These are phyloP conservation scores for Phytophthora tentaculata DNA, from an alignment of 352 stramenopile species.

Conservation along the genomic window DNA sequence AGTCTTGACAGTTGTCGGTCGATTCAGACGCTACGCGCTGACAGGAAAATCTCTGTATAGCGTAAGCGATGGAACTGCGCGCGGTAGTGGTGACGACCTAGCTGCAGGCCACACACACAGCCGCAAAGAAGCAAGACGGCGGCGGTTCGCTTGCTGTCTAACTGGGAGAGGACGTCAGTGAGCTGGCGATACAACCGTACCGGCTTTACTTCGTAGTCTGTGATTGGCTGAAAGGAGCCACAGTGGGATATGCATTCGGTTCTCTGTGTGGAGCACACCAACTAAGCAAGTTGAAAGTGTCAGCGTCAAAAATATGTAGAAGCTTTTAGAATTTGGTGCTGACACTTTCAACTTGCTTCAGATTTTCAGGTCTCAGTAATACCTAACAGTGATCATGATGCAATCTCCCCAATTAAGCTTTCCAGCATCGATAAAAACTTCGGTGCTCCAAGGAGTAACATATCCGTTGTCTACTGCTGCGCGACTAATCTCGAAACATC, in stretches of 20 bases:
- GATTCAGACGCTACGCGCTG: constrained; percentile 9
- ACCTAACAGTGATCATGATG: too few species aligned
- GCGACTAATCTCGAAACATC: too few species aligned
- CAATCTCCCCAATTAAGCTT: too few species aligned
- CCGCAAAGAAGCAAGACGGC: not conserved
- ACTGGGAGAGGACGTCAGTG: constrained; percentile 21
- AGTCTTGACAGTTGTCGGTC: constrained; percentile 22
- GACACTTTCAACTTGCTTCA: too few species aligned
- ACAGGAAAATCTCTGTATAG: constrained; percentile 2
- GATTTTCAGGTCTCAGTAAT: too few species aligned
- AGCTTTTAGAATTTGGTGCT: too few species aligned
- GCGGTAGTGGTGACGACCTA: not conserved
- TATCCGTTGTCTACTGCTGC: too few species aligned
- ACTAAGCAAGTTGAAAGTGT: constrained; percentile 22
- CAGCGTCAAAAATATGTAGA: not conserved
- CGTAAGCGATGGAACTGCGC: not conserved
- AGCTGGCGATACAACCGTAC: not conserved
- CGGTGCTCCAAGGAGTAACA: too few species aligned
- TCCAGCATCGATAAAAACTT: too few species aligned
- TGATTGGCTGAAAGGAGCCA: constrained; percentile 24
- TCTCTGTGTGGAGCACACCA: constrained; percentile 15
- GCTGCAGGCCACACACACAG: constrained; percentile 4
- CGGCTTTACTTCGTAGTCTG: constrained; percentile 11
- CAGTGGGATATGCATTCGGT: constrained; percentile 14
- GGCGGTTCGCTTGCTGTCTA: constrained; percentile 3